Evolutionary conservation across 352 stramenopile genomes (phyloP), one percentile per base, ranked within the genome.

Genomic region (Globisporangium radiosum): DNA sequence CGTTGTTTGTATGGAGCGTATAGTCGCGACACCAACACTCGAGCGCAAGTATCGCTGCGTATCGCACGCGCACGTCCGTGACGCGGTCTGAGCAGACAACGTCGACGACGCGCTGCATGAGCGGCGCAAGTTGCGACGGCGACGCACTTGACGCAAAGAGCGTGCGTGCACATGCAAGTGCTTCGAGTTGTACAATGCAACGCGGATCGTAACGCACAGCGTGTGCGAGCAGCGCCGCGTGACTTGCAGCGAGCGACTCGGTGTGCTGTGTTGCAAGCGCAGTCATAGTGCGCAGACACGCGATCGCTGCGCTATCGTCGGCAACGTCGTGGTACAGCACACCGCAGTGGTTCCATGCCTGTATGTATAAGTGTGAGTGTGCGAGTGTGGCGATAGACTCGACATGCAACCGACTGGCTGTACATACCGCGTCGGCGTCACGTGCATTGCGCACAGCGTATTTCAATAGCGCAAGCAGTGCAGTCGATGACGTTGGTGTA

Each of bases 261-360:
- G 45, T 14, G 7, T 37, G 78, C 50, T 15, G 76, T 40, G 48
- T 75, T 63, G 17, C 68, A 44, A 81, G 37, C 37, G 63, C 68
- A 42, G 70, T 75, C 68, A 78, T 76, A 0, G 62, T 57, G 17
- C 68, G 65, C 4, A 78, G 8, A 36, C 57, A 69, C 9, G 54
- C 58, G 4, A 78, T 55, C 6, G 70, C 73, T 44, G 63, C 66
- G 39, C 71, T 68, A 43, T 75, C 68, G 57, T 75, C 68, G 25
- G 60, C 68, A 1, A 73, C 15, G 25, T 50, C 40, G n/a, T 82
- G 66, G 49, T 79, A 85, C 39, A 72, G 44, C 40, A 66, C 63
- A 0, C 66, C 71, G 47, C 73, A 85, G 17, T 72, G 54, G 4
- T 57, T 74, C 76, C 76, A 85, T 6, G 67, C 69, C 58, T 82